These are phyloP conservation scores for Lyophyllum shimeji DNA, from an alignment of 768 basidiomycete genomes.

Conservation along the genomic window DNA sequence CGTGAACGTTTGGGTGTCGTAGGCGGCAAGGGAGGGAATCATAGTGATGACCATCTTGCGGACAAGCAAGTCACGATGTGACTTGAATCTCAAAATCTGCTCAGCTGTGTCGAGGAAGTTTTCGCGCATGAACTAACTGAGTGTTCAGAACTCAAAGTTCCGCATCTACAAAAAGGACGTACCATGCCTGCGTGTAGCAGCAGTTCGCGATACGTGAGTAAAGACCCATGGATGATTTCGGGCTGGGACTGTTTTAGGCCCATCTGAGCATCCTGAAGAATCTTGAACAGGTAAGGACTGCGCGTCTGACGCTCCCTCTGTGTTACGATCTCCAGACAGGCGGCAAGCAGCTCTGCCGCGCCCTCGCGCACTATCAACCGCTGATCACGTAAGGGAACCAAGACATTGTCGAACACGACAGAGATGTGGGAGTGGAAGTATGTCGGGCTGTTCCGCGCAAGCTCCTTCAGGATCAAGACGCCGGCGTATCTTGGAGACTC, in stretches of 20 bases:
- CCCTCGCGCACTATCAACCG: slow-evolving; percentile 91
- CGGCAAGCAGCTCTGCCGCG: slow-evolving; percentile 90
- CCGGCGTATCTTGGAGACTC: slow-evolving; percentile 91
- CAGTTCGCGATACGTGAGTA: slow-evolving; percentile 89
- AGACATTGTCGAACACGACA: slow-evolving; percentile 89
- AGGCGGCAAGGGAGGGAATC: slow-evolving; percentile 92
- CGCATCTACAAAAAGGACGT: slow-evolving; percentile 24
- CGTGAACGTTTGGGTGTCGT: slow-evolving; percentile 90
- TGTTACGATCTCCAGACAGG: slow-evolving; percentile 86
- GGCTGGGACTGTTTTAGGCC: slow-evolving; percentile 79
- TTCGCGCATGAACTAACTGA: slow-evolving; percentile 78
- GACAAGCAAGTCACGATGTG: slow-evolving; percentile 83
- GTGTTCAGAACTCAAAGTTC: background rate
- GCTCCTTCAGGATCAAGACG: slow-evolving; percentile 90
- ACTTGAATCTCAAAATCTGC: slow-evolving; percentile 84
- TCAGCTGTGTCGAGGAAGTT: slow-evolving; percentile 86
- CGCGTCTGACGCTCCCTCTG: slow-evolving; percentile 67
- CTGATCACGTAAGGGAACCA: slow-evolving; percentile 85
- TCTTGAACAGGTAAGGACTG: slow-evolving; percentile 69
- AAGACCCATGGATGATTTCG: slow-evolving; percentile 89
- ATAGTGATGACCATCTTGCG: slow-evolving; percentile 94
- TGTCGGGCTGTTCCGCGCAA: slow-evolving; percentile 84
- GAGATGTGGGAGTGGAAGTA: slow-evolving; percentile 89
- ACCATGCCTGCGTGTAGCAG: slow-evolving; percentile 95
- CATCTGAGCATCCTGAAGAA: slow-evolving; percentile 85